phyloP scores from a whole-genome alignment of 73 alveolate species.

The Uronychia binucleata region DNA sequence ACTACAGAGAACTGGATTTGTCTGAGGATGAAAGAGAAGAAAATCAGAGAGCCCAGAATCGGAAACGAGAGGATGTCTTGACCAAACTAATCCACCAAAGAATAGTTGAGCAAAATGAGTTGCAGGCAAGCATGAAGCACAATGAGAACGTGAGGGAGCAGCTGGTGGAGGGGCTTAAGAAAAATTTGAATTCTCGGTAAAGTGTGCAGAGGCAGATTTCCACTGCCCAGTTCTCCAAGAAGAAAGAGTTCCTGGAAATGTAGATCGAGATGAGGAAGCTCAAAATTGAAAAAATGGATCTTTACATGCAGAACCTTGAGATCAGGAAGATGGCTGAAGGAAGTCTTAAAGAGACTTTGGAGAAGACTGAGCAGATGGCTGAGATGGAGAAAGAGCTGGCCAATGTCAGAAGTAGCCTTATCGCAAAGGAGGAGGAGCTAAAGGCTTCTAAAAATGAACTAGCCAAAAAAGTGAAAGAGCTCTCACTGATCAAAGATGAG shows the following conservation, averaged over 20 bases:
- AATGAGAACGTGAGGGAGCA: slow-evolving; percentile 32
- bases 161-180: slow-evolving; percentile 5
- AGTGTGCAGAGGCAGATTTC: slow-evolving; percentile 8
- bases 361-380: slow-evolving; percentile 1
- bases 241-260: slow-evolving; percentile 39
- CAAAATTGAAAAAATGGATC: slow-evolving; percentile 28
- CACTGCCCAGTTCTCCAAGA: slow-evolving; percentile 5
- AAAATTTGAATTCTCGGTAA: neutral
- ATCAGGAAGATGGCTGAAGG: slow-evolving; percentile 5
- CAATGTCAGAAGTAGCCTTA: neutral
- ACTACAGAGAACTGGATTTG: neutral
- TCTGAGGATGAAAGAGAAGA: too few relatives aligned
- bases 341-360: slow-evolving; percentile 6
- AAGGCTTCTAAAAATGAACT: neutral
- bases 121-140: slow-evolving; percentile 34
- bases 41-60: too few relatives aligned
- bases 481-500: neutral
- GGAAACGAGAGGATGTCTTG: too few relatives aligned
- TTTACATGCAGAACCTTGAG: slow-evolving; percentile 24
- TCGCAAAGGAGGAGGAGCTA: slow-evolving; percentile 5
- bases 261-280: slow-evolving; percentile 46
- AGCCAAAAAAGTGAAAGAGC: slow-evolving; percentile 6
- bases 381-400: slow-evolving; percentile 6
- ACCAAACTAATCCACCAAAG: too few relatives aligned
- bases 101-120: too few relatives aligned